Conservation (phyloP, 345 rosid genomes). For the Populus tremula region DNA sequence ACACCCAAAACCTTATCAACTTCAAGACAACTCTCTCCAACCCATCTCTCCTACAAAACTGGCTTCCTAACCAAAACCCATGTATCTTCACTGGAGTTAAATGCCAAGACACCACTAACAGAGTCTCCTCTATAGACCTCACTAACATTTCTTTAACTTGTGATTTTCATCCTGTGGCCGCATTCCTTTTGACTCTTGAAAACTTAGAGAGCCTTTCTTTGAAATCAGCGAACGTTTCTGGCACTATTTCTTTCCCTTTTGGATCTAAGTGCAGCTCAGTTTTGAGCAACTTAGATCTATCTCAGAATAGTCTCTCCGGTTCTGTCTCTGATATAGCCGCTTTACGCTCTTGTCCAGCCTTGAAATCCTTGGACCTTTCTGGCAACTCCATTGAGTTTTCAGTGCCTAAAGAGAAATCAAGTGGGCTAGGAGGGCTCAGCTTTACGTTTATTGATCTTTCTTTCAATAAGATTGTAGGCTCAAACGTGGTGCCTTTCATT, state of each 20-base stretch:
- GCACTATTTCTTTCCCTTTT: conserved; percentile 48
- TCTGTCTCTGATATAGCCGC: conserved; percentile 45
- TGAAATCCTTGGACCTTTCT: conserved; percentile 62
- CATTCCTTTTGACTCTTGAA: conserved; percentile 50
- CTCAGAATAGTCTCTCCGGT: conserved; percentile 61
- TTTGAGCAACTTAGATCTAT: conserved; percentile 67
- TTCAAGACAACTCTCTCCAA: conserved; percentile 54
- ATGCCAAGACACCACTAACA: conserved; percentile 44
- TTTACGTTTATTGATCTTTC: conserved; percentile 80
- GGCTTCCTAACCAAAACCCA: conserved; percentile 60
- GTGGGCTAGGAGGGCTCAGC: conserved; percentile 44
- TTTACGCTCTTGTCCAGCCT: conserved; percentile 50
- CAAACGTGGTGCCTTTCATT: conserved; percentile 50
- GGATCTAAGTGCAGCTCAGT: conserved; percentile 66
- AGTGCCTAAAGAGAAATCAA: conserved; percentile 27
- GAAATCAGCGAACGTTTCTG: conserved; percentile 50
- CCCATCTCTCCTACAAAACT: conserved; percentile 48
- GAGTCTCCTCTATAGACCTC: conserved; percentile 63
- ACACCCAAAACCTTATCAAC: conserved; percentile 54
- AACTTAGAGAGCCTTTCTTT: conserved; percentile 55
- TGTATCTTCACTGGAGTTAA: conserved; percentile 65
- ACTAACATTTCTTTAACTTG: conserved; percentile 34
- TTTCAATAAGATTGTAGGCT: conserved; percentile 49
- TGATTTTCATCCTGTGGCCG: conserved; percentile 58
- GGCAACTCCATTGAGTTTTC: conserved; percentile 49